A percentile compares a stretch with the other conserved stretches of the same genome.
These are phyloP conservation scores for Trametes villosa DNA, from an alignment of 768 basidiomycete species.

Conservation along the genomic window DNA sequence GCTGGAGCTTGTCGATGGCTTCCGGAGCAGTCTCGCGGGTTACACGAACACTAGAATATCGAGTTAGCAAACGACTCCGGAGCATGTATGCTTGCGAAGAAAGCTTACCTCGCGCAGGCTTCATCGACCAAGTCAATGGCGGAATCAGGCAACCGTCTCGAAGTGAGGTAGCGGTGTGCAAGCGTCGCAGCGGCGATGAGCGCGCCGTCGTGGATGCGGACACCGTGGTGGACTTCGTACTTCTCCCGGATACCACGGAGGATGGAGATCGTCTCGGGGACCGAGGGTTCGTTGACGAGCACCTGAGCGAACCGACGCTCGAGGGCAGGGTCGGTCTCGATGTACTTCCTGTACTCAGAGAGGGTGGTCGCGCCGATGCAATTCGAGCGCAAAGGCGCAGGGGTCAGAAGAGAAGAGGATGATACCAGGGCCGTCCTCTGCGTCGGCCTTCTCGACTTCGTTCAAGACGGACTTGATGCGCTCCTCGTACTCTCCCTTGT, in stretches of 20 bases:
- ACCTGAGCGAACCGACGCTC: slow-evolving; percentile 95
- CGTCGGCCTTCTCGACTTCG: slow-evolving; percentile 91
- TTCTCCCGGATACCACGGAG: slow-evolving; percentile 93
- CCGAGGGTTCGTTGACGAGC: slow-evolving; percentile 87
- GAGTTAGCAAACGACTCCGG: slow-evolving; percentile 11
- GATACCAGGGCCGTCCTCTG: slow-evolving; percentile 74
- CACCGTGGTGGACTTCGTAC: slow-evolving; percentile 87
- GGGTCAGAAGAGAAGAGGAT: no score
- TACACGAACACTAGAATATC: slow-evolving; percentile 70
- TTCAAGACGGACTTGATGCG: slow-evolving; percentile 90
- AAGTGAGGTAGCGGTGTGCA: slow-evolving; percentile 91
- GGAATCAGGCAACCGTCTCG: slow-evolving; percentile 76
- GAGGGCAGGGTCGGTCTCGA: slow-evolving; percentile 90
- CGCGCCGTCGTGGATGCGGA: slow-evolving; percentile 85
- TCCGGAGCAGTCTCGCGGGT: slow-evolving; percentile 95
- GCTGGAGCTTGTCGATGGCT: slow-evolving; percentile 88
- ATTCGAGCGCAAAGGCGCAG: no score
- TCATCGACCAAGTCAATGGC: slow-evolving; percentile 95
- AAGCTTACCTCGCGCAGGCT: slow-evolving; percentile 78
- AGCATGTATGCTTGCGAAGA: background rate
- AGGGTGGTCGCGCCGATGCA: slow-evolving; percentile 93
- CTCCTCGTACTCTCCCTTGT: slow-evolving; percentile 97
- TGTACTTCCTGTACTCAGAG: slow-evolving; percentile 89
- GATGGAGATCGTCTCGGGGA: slow-evolving; percentile 90
- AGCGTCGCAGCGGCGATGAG: slow-evolving; percentile 89